Conservation (phyloP, 2,329 filamentous ascomycete genomes). For the Nigrospora osmanthi region DNA sequence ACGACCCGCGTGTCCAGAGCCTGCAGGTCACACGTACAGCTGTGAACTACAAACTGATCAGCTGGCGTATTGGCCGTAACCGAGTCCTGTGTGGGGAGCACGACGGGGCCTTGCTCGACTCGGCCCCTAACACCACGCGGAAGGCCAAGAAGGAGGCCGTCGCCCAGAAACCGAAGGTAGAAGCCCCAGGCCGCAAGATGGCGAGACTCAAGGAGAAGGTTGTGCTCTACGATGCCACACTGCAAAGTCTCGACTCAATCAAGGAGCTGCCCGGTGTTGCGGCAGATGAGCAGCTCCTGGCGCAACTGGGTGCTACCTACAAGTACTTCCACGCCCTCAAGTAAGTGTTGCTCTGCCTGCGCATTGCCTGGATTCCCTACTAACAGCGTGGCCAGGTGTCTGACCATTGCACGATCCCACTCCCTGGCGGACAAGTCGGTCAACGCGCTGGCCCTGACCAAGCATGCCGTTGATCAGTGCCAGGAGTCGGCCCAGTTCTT, state of each 20-base stretch:
- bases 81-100: slow-evolving; percentile 76
- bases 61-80: slow-evolving; percentile 91
- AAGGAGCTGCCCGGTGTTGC: slow-evolving; percentile 86
- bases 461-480: slow-evolving; percentile 60
- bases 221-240: slow-evolving; percentile 82
- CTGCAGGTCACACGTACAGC: slow-evolving; percentile 88
- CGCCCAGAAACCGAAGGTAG: slow-evolving; percentile 31
- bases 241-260: slow-evolving; percentile 86
- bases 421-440: slow-evolving; percentile 61
- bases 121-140: slow-evolving; percentile 32
- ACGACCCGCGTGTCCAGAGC: slow-evolving; percentile 83
- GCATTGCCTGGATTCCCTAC: slow-evolving; percentile 1
- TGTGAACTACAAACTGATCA: slow-evolving; percentile 88
- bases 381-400: slow-evolving; percentile 45
- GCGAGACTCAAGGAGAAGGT: slow-evolving; percentile 77
- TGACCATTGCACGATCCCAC: slow-evolving; percentile 82
- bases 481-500: slow-evolving; percentile 41
- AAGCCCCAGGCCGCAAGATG: slow-evolving; percentile 67
- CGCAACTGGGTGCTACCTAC: slow-evolving; percentile 69
- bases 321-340: slow-evolving; percentile 86
- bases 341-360: slow-evolving; percentile 35
- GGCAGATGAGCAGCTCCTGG: slow-evolving; percentile 67
- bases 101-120: slow-evolving; percentile 61
- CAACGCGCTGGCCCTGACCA: slow-evolving; percentile 80
- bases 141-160: slow-evolving; percentile 47